Evolutionary conservation across 495 filamentous ascomycete genomes (phyloP).

Genomic region (Gamarada debralockiae): DNA sequence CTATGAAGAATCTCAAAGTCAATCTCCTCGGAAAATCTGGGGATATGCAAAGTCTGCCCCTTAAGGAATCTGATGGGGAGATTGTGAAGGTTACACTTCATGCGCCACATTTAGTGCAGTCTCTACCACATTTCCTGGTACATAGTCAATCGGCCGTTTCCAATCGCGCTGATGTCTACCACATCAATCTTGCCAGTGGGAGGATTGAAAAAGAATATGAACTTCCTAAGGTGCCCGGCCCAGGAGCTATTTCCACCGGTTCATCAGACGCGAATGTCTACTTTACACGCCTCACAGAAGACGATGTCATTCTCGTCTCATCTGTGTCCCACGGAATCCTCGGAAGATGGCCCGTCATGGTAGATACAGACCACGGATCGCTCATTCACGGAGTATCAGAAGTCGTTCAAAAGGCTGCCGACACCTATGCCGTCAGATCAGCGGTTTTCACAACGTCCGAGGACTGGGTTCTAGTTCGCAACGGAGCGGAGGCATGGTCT

Average conservation of each 20-base stretch:
- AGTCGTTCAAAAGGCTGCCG: conserved; percentile 62
- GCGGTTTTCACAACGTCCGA: conserved; percentile 65
- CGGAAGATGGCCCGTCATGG: conserved; percentile 60
- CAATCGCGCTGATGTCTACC: conserved; percentile 83
- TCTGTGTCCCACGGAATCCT: conserved; percentile 74
- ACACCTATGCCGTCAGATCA: conserved; percentile 70
- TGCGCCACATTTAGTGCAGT: conserved; percentile 64
- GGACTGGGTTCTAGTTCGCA: conserved; percentile 79
- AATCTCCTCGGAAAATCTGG: conserved; percentile 71
- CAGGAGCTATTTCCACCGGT: conserved; percentile 75
- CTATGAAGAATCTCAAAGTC: conserved; percentile 63
- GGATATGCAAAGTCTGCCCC: conserved; percentile 44
- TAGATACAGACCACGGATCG: conserved; percentile 32
- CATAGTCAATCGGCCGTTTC: conserved; percentile 68
- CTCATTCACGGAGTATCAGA: conserved; percentile 72
- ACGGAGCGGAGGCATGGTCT: conserved; percentile 76
- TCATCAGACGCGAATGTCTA: conserved; percentile 77
- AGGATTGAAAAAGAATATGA: conserved; percentile 68
- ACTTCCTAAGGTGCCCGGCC: conserved; percentile 62
- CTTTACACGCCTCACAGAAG: conserved; percentile 74
- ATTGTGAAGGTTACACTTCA: conserved; percentile 68
- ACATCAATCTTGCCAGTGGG: conserved; percentile 65
- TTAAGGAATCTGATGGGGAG: conserved; percentile 42
- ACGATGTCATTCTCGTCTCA: conserved; percentile 68
- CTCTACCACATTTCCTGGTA: conserved; percentile 76